Conservation (phyloP, 2,329 filamentous ascomycete genomes). For the Endoconidiophora polonica region DNA sequence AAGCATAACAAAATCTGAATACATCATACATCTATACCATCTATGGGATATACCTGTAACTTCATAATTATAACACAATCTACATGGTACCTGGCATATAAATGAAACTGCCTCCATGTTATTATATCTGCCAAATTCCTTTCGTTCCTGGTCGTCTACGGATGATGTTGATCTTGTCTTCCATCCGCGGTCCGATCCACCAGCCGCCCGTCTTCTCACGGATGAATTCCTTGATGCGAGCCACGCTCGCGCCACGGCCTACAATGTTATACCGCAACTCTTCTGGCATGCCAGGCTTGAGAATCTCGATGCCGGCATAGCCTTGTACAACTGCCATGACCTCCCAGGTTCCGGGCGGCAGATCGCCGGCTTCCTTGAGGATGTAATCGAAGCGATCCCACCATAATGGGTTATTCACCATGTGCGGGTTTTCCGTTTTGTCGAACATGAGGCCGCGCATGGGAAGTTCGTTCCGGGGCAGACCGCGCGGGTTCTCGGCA, state of each 20-base stretch:
- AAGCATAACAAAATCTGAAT: too few species aligned
- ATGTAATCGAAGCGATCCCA: conserved; percentile 50
- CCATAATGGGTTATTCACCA: conserved; percentile 33
- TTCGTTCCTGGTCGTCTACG: conserved; percentile 4
- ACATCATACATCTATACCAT: too few species aligned
- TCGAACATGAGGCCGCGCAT: conserved; percentile 29
- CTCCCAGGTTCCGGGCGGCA: conserved; percentile 37
- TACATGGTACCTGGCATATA: too few species aligned
- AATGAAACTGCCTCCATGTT: too few species aligned
- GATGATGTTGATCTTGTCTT: conserved; percentile 27
- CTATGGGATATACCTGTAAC: too few species aligned
- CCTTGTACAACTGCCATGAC: conserved; percentile 38
- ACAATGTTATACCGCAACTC: conserved; percentile 21
- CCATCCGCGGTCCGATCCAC: conserved; percentile 49
- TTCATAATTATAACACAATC: too few species aligned
- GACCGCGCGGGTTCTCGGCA: conserved; percentile 29
- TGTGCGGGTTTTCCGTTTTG: conserved; percentile 40
- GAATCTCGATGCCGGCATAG: conserved; percentile 41
- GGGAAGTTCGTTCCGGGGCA: conserved; percentile 17
- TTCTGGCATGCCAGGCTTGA: conserved; percentile 28
- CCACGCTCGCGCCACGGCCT: conserved; percentile 28
- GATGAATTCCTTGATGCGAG: conserved; percentile 24
- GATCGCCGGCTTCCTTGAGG: conserved; percentile 35
- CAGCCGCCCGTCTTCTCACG: conserved; percentile 38
- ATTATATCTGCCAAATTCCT: conserved; percentile 5